These are phyloP conservation scores for Entophlyctis helioformis DNA, from an alignment of 192 early-diverging fungal genomes.

Conservation along the genomic window DNA sequence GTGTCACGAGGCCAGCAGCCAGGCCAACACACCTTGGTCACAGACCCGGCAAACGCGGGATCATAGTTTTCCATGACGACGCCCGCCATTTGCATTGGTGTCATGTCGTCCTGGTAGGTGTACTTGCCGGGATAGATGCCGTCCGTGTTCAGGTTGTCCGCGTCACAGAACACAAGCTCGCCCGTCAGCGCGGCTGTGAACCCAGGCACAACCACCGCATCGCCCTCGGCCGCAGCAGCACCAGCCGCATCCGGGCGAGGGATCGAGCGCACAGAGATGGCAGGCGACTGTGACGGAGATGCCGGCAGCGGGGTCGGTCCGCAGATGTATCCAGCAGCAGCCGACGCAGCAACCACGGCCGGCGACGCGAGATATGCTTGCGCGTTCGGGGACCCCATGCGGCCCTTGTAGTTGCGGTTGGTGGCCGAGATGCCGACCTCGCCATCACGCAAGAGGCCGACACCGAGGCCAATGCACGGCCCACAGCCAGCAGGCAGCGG, in stretches of 20 bases:
- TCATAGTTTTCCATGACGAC: slow-evolving; percentile 99
- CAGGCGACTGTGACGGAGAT: neutral
- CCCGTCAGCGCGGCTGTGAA: slow-evolving; percentile 69
- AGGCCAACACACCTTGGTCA: slow-evolving; percentile 31
- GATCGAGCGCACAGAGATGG: neutral
- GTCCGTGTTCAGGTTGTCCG: slow-evolving; percentile 97
- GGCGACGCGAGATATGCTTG: slow-evolving; percentile 91
- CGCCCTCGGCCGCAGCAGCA: neutral
- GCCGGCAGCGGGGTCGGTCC: slow-evolving; percentile 14
- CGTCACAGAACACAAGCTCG: slow-evolving; percentile 77
- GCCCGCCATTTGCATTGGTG: slow-evolving; percentile 75
- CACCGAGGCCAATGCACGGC: slow-evolving; percentile 89
- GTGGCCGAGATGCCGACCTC: slow-evolving; percentile 98
- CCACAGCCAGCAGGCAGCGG: slow-evolving; percentile 92
- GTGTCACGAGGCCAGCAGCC: neutral
- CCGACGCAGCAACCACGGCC: slow-evolving; percentile 91
- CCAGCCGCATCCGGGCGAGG: neutral
- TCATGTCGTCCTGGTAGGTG: slow-evolving; percentile 94
- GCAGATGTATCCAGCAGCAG: slow-evolving; percentile 74
- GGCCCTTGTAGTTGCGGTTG: slow-evolving; percentile 97
- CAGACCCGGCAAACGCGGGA: slow-evolving; percentile 60
- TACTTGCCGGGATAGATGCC: slow-evolving; percentile 98
- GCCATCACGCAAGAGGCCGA: slow-evolving; percentile 85
- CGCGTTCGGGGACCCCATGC: slow-evolving; percentile 90
- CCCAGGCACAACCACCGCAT: slow-evolving; percentile 36